phyloP scores from a whole-genome alignment of 148 eudicot genomes.

The Silene latifolia region DNA sequence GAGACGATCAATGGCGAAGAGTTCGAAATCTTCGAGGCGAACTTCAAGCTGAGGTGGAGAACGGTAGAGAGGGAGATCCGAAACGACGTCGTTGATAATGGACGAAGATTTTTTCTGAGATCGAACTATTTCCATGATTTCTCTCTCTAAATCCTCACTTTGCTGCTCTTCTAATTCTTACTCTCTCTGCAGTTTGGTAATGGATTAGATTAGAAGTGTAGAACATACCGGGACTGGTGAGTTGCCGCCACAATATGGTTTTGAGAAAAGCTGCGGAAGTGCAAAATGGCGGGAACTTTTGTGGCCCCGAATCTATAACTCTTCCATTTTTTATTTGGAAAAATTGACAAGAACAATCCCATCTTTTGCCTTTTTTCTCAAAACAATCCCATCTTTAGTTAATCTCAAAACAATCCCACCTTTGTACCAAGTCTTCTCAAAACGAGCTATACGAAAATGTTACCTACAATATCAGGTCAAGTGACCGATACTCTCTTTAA shows the following conservation, averaged over 20 bases:
- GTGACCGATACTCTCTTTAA: no score
- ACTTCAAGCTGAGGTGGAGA: conserved; percentile 71
- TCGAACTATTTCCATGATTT: conserved; percentile 53
- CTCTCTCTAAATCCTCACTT: background rate
- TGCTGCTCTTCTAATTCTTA: background rate
- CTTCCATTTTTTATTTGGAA: no score
- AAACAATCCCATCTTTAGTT: no score
- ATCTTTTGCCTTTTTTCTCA: no score
- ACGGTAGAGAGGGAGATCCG: conserved; percentile 63
- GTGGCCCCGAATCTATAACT: no score
- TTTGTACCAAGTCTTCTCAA: no score
- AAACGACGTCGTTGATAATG: conserved; percentile 21
- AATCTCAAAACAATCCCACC: no score
- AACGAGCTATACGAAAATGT: no score
- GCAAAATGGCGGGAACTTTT: background rate
- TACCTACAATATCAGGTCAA: no score
- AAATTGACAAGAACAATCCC: no score
- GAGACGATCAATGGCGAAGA: conserved; percentile 84
- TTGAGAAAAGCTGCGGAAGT: background rate
- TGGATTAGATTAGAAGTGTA: background rate
- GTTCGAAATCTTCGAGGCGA: conserved; percentile 87
- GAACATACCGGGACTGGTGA: background rate
- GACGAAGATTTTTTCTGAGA: conserved; percentile 39
- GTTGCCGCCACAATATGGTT: background rate
- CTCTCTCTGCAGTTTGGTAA: background rate